A percentile compares a stretch with the other conserved stretches of the same genome.
These are phyloP conservation scores for Aspergillus amoenus DNA, from an alignment of 2,329 filamentous ascomycete genomes.

Conservation along the genomic window DNA sequence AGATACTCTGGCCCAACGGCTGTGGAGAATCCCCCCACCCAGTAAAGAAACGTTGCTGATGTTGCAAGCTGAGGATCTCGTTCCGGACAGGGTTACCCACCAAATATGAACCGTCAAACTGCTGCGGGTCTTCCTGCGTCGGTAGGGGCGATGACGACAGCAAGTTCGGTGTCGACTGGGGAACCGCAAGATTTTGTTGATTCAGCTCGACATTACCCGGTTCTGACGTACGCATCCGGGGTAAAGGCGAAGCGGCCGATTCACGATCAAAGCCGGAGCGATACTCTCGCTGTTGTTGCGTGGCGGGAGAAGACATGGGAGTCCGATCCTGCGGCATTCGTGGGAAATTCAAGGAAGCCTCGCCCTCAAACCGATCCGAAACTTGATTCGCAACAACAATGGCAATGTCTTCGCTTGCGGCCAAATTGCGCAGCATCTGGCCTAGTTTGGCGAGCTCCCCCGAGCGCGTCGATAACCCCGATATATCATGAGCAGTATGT, in stretches of 20 bases:
- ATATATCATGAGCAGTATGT: conserved; percentile 47
- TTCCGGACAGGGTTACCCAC: conserved; percentile 38
- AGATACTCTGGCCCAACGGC: conserved; percentile 16
- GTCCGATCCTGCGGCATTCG: conserved; percentile 6
- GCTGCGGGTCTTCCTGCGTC: conserved; percentile 26
- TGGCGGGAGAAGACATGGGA: conserved; percentile 13
- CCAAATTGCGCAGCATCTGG: conserved; percentile 71
- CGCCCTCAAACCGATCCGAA: conserved; percentile 71
- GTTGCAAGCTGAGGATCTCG: conserved; percentile 70
- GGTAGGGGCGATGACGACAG: conserved; percentile 29
- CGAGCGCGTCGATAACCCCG: conserved; percentile 69
- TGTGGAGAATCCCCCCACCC: conserved; percentile 77
- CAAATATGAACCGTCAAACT: conserved; percentile 35
- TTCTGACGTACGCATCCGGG: conserved; percentile 15
- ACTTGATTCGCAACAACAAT: conserved; percentile 96
- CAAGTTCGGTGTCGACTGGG: conserved; percentile 26
- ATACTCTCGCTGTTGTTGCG: conserved; percentile 12
- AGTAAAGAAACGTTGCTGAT: conserved; percentile 93
- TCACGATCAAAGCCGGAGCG: conserved; percentile 19
- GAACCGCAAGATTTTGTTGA: conserved; percentile 15
- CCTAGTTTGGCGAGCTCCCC: conserved; percentile 74
- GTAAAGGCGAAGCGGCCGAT: conserved; percentile 20
- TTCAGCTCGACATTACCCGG: conserved; percentile 16
- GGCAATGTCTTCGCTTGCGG: conserved; percentile 71
- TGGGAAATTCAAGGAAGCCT: conserved; percentile 14